Evolutionary conservation across 441 rosid genomes (phyloP), one percentile per base, ranked within the genome.

Genomic region (Gossypium schwendimanii): DNA sequence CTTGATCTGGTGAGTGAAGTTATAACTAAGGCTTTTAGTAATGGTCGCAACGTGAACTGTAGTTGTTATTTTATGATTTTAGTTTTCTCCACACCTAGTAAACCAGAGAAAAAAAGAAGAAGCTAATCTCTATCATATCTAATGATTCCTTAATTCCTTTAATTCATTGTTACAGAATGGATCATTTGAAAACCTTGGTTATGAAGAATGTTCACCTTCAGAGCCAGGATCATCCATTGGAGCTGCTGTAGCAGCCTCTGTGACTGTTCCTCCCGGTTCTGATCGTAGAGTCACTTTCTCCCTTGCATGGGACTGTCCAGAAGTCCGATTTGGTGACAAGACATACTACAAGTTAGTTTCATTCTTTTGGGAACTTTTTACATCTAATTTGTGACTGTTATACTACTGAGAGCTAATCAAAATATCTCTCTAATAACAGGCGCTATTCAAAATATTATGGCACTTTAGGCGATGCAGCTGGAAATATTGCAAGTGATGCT

Each of bases 221-320:
- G 81, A 82, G 74, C 84, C 82, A 60, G 93, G 91, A 80, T 81
- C 88, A 6, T 84, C 87, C 39, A 83, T 89, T 55, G 93, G 93
- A 75, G 93, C 91, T 68, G 91, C 91, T 17, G 70, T 89, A 68
- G 87, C 91, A 66, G 93, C 91, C 75, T 80, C 87, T 18, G 70
- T 87, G 72, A 82, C 81, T 60, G 81, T 89, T 73, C 93, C 93
- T 76, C 77, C 93, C 0, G 85, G 80, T 10, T 78, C 84, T 77
- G 80, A 75, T 33, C 87, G 86, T 31, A 83, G 81, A 0, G 83
- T 84, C 71, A 85, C 87, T 21, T 84, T 89, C 80, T 85, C 91
- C 0, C 84, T 89, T 73, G 88, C 91, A 71, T 89, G 93, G 91
- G 93, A 89, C 76, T 82, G 87, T 79, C 93, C 93, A 1, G 87